Base-by-base conservation (phyloP, 805 yeast genomes). In the Candida tibetensis region DNA sequence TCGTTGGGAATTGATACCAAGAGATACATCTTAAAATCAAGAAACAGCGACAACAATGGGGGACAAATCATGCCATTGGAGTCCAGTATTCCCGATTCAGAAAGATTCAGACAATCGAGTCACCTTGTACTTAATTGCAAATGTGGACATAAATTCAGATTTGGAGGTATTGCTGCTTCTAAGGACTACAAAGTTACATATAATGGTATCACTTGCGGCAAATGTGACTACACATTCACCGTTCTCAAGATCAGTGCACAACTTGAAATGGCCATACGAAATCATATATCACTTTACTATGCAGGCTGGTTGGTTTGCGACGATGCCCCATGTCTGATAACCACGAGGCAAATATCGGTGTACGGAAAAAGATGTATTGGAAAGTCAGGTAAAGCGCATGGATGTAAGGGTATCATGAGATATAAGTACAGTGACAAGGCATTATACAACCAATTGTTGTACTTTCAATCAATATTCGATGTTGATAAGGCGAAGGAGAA, bases 221-320 rank as follows among this genome's bases (percentile, higher is more conserved):
- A 68, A 38, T 89, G 98, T 60, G 65, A 72, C 3, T 61, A 55
- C 12, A 55, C 59, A 0, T 62, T 91, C 36, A 56, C 81, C 0
- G 59, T 76, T 10, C 53, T 85, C 10, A 72, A 75, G 29, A 51
- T 91, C 15, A 77, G 82, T 5, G 62, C 82, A 8, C 97, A 89
- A 58, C 60, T 93, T 32, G 97, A 90, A 57, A 57, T 66, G n/a
- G 66, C 77, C 33, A 75, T 91, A 17, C 71, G 97, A 39, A 61
- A 69, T 4, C 85, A 81, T 46, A 80, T 91, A 34, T 72, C 89
- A 0, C 56, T 71, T 22, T 93, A 90, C 59, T 93, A 93, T 58
- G 81, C 85, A n/a, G 91, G 90, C 4, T 80, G 93, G 87, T 65
- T 89, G 32, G 64, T 60, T 0, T 93, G 99, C 66, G 95, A 85